phyloP scores from a whole-genome alignment of 768 basidiomycete genomes.

The Mycena olivaceomarginata region DNA sequence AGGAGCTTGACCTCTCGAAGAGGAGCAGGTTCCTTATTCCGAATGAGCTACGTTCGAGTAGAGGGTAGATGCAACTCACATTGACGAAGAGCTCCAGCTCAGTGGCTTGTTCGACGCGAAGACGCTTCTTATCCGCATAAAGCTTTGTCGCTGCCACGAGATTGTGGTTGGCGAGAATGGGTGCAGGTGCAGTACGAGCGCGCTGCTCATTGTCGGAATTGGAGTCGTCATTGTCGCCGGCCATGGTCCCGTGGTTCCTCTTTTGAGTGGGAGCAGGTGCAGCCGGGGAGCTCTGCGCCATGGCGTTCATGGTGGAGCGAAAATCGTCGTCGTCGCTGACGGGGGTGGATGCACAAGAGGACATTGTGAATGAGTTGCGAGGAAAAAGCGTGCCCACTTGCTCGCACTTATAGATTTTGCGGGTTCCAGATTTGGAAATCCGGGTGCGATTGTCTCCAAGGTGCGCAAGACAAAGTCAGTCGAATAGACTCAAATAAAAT shows the following conservation, averaged over 20 bases:
- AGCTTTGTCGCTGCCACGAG: neutral
- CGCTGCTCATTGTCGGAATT: no score
- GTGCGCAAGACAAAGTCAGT: neutral
- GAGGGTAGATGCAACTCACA: neutral
- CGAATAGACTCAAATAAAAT: neutral
- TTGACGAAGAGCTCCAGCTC: slow-evolving; percentile 9
- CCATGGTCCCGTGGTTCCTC: no score
- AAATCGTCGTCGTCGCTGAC: no score
- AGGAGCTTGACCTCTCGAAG: no score
- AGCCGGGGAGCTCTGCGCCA: no score
- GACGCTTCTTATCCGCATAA: neutral
- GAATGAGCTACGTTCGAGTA: neutral
- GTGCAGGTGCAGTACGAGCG: no score
- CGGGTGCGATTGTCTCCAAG: slow-evolving; percentile 7
- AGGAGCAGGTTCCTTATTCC: no score
- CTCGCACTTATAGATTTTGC: neutral
- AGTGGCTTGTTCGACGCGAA: no score
- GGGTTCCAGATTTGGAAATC: neutral
- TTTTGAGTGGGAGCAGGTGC: no score
- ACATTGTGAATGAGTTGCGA: neutral
- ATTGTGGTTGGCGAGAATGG: no score
- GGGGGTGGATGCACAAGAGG: neutral
- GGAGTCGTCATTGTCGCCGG: no score
- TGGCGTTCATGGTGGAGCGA: no score
- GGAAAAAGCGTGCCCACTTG: neutral